These are phyloP conservation scores for Russula brevipes DNA, from an alignment of 768 basidiomycete genomes.

Conservation along the genomic window DNA sequence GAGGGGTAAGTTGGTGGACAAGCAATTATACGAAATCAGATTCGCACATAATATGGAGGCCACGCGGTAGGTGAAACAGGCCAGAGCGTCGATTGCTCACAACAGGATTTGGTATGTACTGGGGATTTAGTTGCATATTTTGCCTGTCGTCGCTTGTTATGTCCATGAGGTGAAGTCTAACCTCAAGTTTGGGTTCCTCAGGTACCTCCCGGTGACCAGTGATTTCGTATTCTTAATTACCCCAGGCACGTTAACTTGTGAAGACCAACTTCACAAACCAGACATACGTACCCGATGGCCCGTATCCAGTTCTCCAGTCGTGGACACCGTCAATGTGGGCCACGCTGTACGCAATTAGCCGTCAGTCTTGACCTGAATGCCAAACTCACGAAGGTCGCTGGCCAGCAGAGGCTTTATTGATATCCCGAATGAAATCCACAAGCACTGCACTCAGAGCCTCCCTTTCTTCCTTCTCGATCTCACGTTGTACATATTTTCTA, in stretches of 20 bases:
- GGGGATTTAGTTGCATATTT: constrained; percentile 8
- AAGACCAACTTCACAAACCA: not conserved
- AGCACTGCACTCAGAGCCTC: not conserved
- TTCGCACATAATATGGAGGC: constrained; percentile 3
- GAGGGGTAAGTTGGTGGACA: not conserved
- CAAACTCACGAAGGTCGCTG: not conserved
- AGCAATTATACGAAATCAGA: not conserved
- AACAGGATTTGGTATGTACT: constrained; percentile 9
- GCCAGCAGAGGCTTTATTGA: not conserved
- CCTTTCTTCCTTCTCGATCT: constrained; percentile 5
- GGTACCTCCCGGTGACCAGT: constrained; percentile 3
- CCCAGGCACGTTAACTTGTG: not conserved
- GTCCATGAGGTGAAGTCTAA: constrained; percentile 3
- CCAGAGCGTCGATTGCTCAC: not conserved
- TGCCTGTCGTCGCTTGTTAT: constrained; percentile 16
- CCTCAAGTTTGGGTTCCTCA: not conserved
- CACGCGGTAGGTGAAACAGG: constrained; percentile 2
- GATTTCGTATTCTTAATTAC: constrained; percentile 12
- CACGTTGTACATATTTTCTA: not conserved
- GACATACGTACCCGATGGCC: not conserved
- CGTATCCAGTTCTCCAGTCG: not conserved
- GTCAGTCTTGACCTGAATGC: not conserved
- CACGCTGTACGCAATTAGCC: not conserved
- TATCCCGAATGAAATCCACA: constrained; percentile 1
- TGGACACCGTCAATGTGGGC: no score